Base-by-base conservation (phyloP, 331 rosid species). In the Rhamnella rubrinervis region DNA sequence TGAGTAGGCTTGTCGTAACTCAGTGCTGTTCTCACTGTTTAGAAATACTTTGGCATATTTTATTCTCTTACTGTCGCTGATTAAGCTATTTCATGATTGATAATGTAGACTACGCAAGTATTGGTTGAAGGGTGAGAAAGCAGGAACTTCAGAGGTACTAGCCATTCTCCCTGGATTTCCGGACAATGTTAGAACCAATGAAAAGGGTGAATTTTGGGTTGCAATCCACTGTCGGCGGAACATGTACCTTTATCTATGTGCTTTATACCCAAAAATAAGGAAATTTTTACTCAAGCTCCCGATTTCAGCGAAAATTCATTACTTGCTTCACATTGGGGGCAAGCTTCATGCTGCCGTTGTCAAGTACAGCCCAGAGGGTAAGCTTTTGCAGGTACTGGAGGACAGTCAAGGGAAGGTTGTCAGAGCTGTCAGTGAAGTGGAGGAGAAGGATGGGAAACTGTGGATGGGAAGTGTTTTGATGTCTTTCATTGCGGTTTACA, bases 391-490 rank as follows among this genome's bases (percentile, higher is more conserved):
- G 80, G 77, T 93, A 77, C 75, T 93, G 85, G 98, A 93, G 76
- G 98, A 93, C 66, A 80, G 81, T 62, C 59, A 83, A 21, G 97
- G 97, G 39, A 93, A 91, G 78, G 95, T 93, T 75, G 98, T 93
- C 20, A 87, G 20, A 76, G 95, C 97, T 28, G 78, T 79, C 4
- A 93, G 97, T 76, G 97, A 93, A 82, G 97, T 89, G 58, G 96
- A 92, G 55, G 97, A 92, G 76, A 87, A 62, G 78, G 97, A 92
- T 82, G 97, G 96, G 69, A 78, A 85, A 74, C 83, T 92, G 49
- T 92, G 97, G 97, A 71, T 92, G 16, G 97, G 96, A 66, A 92
- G 97, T 82, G 97, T 92, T 87, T 78, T 92, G 71, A 83, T 89
- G 97, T 90, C 96, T 28, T 92, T 92, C 83, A 39, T 92, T 74